Evolutionary conservation across 768 basidiomycete genomes (phyloP), one percentile per base, ranked within the genome.

Genomic region (Omphalotus guepiniiformis): DNA sequence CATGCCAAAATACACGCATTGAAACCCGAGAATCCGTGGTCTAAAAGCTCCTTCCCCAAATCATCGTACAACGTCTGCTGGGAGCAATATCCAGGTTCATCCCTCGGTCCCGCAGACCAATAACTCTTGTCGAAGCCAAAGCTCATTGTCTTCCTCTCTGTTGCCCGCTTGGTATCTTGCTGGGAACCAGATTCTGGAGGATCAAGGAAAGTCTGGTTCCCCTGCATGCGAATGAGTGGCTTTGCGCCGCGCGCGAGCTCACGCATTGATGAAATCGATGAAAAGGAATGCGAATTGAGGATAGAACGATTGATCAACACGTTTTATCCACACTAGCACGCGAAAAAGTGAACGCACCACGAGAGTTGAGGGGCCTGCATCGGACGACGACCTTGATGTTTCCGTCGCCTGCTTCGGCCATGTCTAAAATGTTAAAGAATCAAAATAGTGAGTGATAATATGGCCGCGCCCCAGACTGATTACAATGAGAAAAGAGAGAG

Each of bases 1-100:
- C 94, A 98, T 67, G 96, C 95, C 63, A 99, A 78, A 68, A 99
- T 96, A 78, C 93, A 97, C 39, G 93, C 90, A 75, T 98, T 97
- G 69, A 96, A 98, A 23, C 95, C 95, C 28, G 87, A 71, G 69
- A 99, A 98, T 35, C 91, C 86, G 63, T 98, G 94, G 64, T 98
- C 91, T 57, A 99, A 72, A 43, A 99, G 68, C 60, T 97, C 95
- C 66, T 86, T 88, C 35, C 95, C 95, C 28, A 98, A 65, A 71
- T 98, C 95, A 55, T 93, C 83, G 66, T 91, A 97, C 49, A 98
- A 72, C 0, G 93, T 97, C 64, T 95, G 85, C 59, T 99, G 95
- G 3, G 88, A 91, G 55, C 93, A 94, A 61, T 97, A 98, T 12
- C 76, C 74, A 1, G 90, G 85, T 48, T 96, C 95, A 60, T 93